phyloP scores from a whole-genome alignment of 352 stramenopile species.

The Globisporangium cederbergense region DNA sequence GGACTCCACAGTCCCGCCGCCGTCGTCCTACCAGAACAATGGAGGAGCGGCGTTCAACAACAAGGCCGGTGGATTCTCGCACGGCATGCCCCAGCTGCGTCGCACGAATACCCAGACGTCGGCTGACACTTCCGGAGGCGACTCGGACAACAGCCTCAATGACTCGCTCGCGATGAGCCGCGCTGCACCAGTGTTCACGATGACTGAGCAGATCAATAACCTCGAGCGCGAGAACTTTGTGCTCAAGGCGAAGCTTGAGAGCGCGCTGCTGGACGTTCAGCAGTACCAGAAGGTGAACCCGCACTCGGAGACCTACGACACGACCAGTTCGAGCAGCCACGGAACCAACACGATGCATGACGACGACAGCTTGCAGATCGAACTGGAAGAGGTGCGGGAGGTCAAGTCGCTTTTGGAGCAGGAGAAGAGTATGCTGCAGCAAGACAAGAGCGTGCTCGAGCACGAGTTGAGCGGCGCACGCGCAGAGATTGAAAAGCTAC shows the following conservation, averaged over 20 bases:
- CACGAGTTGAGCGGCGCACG: slow-evolving; percentile 38
- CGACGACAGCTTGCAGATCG: slow-evolving; percentile 16
- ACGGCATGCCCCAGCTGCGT: slow-evolving; percentile 14
- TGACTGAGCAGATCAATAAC: slow-evolving; percentile 72
- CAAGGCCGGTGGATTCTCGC: slow-evolving; percentile 7
- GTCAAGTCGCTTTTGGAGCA: slow-evolving; percentile 19
- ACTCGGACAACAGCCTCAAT: slow-evolving; percentile 17
- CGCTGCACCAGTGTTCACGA: slow-evolving; percentile 44
- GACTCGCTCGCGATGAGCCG: slow-evolving; percentile 19
- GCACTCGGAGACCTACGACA: slow-evolving; percentile 38
- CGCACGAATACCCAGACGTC: slow-evolving; percentile 49
- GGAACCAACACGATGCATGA: not conserved
- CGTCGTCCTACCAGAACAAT: not conserved
- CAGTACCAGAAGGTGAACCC: slow-evolving; percentile 26
- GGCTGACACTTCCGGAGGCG: slow-evolving; percentile 29
- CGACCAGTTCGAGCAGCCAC: slow-evolving; percentile 40
- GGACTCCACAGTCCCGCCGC: not conserved
- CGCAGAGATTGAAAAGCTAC: slow-evolving; percentile 30
- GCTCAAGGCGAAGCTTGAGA: slow-evolving; percentile 56
- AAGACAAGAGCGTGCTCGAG: slow-evolving; percentile 28
- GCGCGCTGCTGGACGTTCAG: slow-evolving; percentile 35
- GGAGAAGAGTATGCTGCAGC: slow-evolving; percentile 23
- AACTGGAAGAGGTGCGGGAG: slow-evolving; percentile 41
- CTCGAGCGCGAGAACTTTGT: slow-evolving; percentile 75
- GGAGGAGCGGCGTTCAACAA: not conserved